Percentiles rank a stretch among this genome's conserved stretches.
These are phyloP conservation scores for Phanerodontia chrysosporium DNA, from an alignment of 768 basidiomycete genomes.

Conservation along the genomic window DNA sequence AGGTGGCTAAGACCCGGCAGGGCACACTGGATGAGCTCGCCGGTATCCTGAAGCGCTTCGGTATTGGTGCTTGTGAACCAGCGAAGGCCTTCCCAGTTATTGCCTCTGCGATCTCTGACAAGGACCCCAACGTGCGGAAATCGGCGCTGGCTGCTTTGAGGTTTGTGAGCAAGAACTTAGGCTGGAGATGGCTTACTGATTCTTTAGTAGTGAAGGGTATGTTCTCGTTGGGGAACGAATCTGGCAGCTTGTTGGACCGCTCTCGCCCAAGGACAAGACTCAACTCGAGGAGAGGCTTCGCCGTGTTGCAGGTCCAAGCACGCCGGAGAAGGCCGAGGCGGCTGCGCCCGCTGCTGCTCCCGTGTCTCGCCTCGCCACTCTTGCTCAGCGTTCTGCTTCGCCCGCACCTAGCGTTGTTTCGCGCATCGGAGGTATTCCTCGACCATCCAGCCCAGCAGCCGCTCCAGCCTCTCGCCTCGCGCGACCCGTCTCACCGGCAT, in stretches of 20 bases:
- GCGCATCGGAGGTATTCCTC: constrained; percentile 40
- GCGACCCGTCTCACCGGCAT: constrained; percentile 39
- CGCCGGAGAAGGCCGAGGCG: constrained; percentile 36
- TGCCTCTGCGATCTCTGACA: constrained; percentile 80
- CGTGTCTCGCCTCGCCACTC: constrained; percentile 49
- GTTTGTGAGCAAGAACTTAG: constrained; percentile 38
- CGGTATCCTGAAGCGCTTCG: constrained; percentile 73
- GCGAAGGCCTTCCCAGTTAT: constrained; percentile 74
- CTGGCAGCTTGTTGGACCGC: constrained; percentile 70
- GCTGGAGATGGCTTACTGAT: no score
- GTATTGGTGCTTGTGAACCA: constrained; percentile 78
- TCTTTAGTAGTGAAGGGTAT: constrained; percentile 65
- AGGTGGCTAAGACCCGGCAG: constrained; percentile 89
- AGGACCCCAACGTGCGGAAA: constrained; percentile 84
- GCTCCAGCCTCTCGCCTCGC: constrained; percentile 36
- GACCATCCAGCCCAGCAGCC: constrained; percentile 46
- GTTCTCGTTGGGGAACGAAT: constrained; percentile 80
- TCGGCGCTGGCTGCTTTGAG: constrained; percentile 80
- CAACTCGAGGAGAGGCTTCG: constrained; percentile 88
- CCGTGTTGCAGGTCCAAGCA: constrained; percentile 68
- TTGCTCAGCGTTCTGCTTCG: constrained; percentile 45
- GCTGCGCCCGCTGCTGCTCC: constrained; percentile 35
- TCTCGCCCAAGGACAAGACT: constrained; percentile 85
- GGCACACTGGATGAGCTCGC: constrained; percentile 82
- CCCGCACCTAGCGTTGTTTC: constrained; percentile 37